These are phyloP conservation scores for Rhodamnia argentea DNA, from an alignment of 345 rosid species.

Conservation along the genomic window DNA sequence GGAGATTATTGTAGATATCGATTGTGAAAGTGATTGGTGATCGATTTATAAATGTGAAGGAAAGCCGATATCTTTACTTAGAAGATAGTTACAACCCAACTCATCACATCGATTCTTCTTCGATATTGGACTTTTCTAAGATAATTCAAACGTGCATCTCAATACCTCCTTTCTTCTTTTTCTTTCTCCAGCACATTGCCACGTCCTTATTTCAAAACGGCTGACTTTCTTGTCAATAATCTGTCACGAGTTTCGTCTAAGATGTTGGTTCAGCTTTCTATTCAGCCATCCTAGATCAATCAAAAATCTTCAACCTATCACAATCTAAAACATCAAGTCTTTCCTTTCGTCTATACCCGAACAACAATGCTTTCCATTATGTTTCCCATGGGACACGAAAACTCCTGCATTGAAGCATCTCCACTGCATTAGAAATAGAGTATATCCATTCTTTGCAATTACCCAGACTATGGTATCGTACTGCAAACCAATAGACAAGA, in stretches of 20 bases:
- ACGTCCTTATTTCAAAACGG: neutral
- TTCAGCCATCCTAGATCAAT: neutral
- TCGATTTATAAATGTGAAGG: no score
- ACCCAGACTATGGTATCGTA: no score
- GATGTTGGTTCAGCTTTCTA: neutral
- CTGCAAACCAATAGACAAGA: neutral
- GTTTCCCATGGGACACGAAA: neutral
- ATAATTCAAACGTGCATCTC: neutral
- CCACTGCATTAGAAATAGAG: conserved; percentile 9
- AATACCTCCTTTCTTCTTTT: neutral
- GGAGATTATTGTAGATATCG: no score
- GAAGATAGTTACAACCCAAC: neutral
- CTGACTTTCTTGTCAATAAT: neutral
- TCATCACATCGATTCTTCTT: neutral
- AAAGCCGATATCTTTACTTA: neutral
- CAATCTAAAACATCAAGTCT: neutral
- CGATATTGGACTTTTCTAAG: neutral
- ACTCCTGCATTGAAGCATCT: conserved; percentile 5
- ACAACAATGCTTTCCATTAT: neutral
- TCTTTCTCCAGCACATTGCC: neutral
- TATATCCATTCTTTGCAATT: neutral
- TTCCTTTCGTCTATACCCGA: neutral
- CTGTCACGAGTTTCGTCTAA: neutral
- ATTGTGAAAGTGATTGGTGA: no score
- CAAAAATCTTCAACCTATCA: neutral